These are phyloP conservation scores for Acer negundo DNA, from an alignment of 345 rosid species.

Conservation along the genomic window DNA sequence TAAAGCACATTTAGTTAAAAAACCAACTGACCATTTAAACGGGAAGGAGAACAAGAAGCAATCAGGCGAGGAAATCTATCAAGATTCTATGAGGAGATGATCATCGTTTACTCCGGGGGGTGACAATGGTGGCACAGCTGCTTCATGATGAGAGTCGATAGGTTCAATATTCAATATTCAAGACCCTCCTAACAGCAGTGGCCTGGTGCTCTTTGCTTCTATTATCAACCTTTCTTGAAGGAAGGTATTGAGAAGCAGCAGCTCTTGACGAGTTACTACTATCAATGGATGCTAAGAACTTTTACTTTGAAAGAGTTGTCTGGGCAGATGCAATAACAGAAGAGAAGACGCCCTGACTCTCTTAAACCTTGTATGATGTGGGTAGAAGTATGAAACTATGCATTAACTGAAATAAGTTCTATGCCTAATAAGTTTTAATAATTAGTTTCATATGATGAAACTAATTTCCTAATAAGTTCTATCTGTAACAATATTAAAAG, in stretches of 20 bases:
- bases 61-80: conserved; percentile 14
- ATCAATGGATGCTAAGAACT: conserved; percentile 49
- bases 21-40: conserved; percentile 10
- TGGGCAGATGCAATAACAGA: conserved; percentile 62
- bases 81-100: conserved; percentile 27
- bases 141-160: conserved; percentile 28
- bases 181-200: conserved; percentile 60
- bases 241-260: conserved; percentile 46
- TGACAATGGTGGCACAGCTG: conserved; percentile 77
- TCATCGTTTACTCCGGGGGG: conserved; percentile 58
- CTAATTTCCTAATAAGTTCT: no score
- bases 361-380: conserved; percentile 59
- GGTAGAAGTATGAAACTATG: conserved; percentile 3
- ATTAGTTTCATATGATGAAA: no score
- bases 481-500: no score
- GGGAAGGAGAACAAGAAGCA: conserved; percentile 34
- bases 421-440: no score
- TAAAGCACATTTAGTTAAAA: conserved; percentile 12
- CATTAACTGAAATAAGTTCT: background rate
- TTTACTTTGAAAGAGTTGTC: conserved; percentile 51
- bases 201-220: conserved; percentile 43
- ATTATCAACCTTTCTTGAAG: conserved; percentile 53
- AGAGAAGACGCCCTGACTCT: conserved; percentile 86
- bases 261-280: conserved; percentile 56
- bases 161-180: conserved; percentile 40